Evolutionary conservation across 768 basidiomycete genomes (phyloP), one percentile per base, ranked within the genome.

Genomic region (Suillus decipiens): DNA sequence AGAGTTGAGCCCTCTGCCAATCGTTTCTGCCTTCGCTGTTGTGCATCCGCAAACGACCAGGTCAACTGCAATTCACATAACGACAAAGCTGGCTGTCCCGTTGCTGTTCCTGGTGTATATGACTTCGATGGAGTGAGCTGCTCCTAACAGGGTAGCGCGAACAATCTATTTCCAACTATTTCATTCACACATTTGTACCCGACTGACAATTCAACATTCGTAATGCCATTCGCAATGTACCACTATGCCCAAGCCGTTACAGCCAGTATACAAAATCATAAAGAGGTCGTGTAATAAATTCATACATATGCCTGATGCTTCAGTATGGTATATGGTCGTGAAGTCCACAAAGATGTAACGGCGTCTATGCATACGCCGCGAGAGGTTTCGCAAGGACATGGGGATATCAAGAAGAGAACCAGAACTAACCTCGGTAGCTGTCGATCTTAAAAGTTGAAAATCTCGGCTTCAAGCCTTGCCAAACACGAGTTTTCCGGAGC

Each of bases 21-120:
- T 60, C 76, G 82, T 17, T 84, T 84, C 69, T 84, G 82, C 70
- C 61, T 84, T 54, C 77, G 82, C 28, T 84, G 83, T 71, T 84
- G 84, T 67, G 69, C 72, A 37, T 62, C 62, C 8, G 66, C 67
- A 11, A 68, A 79, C 59, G 83, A 84, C 57, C 83, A 84, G 64
- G 51, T 68, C 54, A 80, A 82, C 60, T 84, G 83, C 63, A 83
- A 84, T 67, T 84, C 83, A 9, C 81, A 84, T 67, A 74, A 77
- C 60, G 83, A 84, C 68, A 74, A 76, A 36, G 69, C 70, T 36
- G 81, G 83, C 0, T 83, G 83, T 63, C 69, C 70, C 19, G 67
- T 63, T 42, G 80, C 81, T 22, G 71, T 84, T 60, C 82, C 82
- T 24, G 83, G 83, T 2, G 74, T 64, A 19, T 84, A 84, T 62